Evolutionary conservation across 2,329 filamentous ascomycete species (phyloP), one percentile per base, ranked within the genome.

Genomic region (Laburnicola sp.): DNA sequence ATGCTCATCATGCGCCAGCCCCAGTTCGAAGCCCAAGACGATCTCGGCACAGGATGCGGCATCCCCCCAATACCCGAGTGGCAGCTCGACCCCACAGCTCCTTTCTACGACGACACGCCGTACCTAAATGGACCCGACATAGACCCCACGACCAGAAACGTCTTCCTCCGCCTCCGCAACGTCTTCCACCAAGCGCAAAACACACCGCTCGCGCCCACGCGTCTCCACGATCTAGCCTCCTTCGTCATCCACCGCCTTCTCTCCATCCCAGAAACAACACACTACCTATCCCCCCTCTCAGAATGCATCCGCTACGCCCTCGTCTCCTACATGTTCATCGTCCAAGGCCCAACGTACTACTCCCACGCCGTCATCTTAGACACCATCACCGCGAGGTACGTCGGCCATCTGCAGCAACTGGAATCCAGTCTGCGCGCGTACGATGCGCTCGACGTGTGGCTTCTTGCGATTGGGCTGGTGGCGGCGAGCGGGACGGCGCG

Each of bases 311-410:
- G 80, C 6, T 77, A 75, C 46, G 74, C 74, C 3, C 68, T 76
- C 1, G 63, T 76, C 0, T 71, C 82, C 0, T 82, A 81, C 66
- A 79, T 83, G 76, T 74, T 84, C 16, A 73, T 75, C 35, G 69
- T 80, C 0, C 81, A 83, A 8, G 81, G 81, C 0, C 76, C 80
- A 26, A 82, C 80, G 6, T 84, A 83, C 57, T 84, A 80, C 53
- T 78, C 80, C 1, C 81, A 83, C 52, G 71, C 67, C 6, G 40
- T 46, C 5, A 48, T 66, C 6, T 59, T 63, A 32, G 58, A 59
- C 11, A 51, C 40, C 6, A 39, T 56, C 1, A 48, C 51, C 8
- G 25, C 45, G 11, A 48, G 57, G 32, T 57, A 65, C 4, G 56
- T 45, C 35, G 35, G 25, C 6, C 21, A 54, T n/a, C 28, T 64